Evolutionary conservation across 306 rosid species (phyloP).

Genomic region (Senna siamea): DNA sequence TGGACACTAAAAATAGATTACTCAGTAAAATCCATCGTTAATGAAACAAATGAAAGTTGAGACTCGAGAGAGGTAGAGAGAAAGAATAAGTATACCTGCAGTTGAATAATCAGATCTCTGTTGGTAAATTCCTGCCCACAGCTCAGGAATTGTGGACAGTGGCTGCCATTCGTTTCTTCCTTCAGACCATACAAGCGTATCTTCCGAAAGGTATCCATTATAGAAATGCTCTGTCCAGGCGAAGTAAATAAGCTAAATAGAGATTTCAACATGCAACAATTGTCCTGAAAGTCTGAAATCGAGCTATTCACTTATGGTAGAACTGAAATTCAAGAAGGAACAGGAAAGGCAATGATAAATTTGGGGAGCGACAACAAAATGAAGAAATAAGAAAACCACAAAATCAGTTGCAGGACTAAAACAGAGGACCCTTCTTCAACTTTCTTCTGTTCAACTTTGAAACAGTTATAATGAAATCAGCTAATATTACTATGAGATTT

Average conservation of each 20-base stretch:
- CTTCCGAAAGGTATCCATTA: slow-evolving; percentile 71
- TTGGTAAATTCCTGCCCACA: slow-evolving; percentile 50
- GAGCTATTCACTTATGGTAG: slow-evolving; percentile 51
- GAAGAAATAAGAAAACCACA: slow-evolving; percentile 5
- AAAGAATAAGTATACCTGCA: slow-evolving; percentile 46
- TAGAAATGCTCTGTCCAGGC: slow-evolving; percentile 80
- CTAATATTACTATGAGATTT: background rate
- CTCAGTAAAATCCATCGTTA: slow-evolving; percentile 33
- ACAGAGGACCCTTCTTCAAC: slow-evolving; percentile 11
- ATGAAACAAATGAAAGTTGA: background rate
- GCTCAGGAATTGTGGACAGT: slow-evolving; percentile 67
- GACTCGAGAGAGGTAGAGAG: background rate
- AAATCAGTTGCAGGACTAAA: background rate
- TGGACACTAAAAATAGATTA: slow-evolving; percentile 48
- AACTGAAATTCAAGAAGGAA: slow-evolving; percentile 56
- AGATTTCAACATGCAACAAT: slow-evolving; percentile 52
- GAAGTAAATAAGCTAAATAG: slow-evolving; percentile 53
- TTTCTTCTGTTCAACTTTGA: slow-evolving; percentile 28
- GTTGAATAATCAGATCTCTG: slow-evolving; percentile 45
- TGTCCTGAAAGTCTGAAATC: slow-evolving; percentile 51
- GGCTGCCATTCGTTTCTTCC: slow-evolving; percentile 91
- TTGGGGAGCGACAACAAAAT: slow-evolving; percentile 13
- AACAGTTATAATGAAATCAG: background rate
- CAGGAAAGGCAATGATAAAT: slow-evolving; percentile 13
- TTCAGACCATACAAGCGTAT: slow-evolving; percentile 81